phyloP scores from a whole-genome alignment of 257 asterid species.

The Plantago elongata region DNA sequence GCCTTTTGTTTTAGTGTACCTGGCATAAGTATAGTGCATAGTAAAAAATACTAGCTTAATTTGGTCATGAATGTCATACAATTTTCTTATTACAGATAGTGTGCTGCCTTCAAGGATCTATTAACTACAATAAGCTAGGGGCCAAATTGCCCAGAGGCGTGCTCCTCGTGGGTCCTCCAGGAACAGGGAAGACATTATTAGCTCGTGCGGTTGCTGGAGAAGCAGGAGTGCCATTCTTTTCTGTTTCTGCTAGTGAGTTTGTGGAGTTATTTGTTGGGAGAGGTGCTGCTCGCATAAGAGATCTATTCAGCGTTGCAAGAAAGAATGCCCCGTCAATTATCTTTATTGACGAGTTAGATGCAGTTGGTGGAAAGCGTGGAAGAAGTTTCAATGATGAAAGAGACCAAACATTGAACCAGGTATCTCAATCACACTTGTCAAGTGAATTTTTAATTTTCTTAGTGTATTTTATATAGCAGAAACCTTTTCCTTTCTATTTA shows the following conservation, averaged over 20 bases:
- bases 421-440: slow-evolving; percentile 16
- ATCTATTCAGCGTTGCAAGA: slow-evolving; percentile 80
- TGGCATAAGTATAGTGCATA: too few species aligned
- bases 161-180: slow-evolving; percentile 98
- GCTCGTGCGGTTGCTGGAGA: slow-evolving; percentile 99
- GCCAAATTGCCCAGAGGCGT: slow-evolving; percentile 93
- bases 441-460: too few species aligned
- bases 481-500: too few species aligned
- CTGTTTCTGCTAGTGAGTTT: slow-evolving; percentile 98
- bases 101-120: slow-evolving; percentile 83
- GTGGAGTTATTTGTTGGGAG: slow-evolving; percentile 95
- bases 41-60: too few species aligned
- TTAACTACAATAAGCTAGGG: slow-evolving; percentile 84
- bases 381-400: slow-evolving; percentile 97
- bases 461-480: too few species aligned
- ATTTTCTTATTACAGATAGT: slow-evolving; percentile 50
- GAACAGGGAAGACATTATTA: slow-evolving; percentile 86
- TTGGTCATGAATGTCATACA: neutral
- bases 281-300: slow-evolving; percentile 97
- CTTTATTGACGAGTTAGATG: slow-evolving; percentile 94
- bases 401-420: slow-evolving; percentile 97
- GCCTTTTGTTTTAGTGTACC: neutral
- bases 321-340: slow-evolving; percentile 90
- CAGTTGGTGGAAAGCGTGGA: slow-evolving; percentile 97
- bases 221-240: slow-evolving; percentile 90